Evolutionary conservation across 345 rosid genomes (phyloP), one percentile per base, ranked within the genome.

Genomic region (Populus pruinosa): DNA sequence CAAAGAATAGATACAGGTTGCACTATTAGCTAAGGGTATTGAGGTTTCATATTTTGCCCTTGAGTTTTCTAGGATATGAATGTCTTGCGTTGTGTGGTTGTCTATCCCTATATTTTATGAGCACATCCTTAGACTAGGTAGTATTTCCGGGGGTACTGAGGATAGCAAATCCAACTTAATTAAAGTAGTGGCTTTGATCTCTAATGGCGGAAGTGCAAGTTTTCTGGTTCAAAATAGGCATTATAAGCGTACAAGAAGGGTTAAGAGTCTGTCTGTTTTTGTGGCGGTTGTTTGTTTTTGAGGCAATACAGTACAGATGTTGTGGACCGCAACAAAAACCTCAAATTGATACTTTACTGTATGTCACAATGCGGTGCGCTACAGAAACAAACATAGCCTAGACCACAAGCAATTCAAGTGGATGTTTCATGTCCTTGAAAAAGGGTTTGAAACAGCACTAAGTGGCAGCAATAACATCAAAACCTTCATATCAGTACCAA

Each of bases 21-120:
- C 5, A 36, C 39, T 36, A 6, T 36, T 0, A 36, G 39, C 39
- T 36, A 36, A 8, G 39, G 39, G 39, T 6, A 6, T 36, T 36
- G 39, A 41, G 10, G 2, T 41, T 41, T 41, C 44, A 9, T 2
- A 41, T 41, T 41, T 41, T 41, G 2, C 44, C 44, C 44, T 67
- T 67, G 50, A 69, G 8, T 39, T 38, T 36, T 35, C 23, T 68
- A 8, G 17, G 38, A 1, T 17, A 67, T 17, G 35, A 38, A 18
- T 29, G 16, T 20, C 13, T 2, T 36, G 1, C 38, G 4, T 18
- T 21, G 21, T 29, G 39, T 21, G 6, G 70, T 12, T 33, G 35
- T 39, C 25, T 8, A 56, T 17, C 59, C 64, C 74, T 18, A 72
- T 72, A 72, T 72, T 72, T 72, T 72, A 72, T 72, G 66, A 72